Evolutionary conservation across 495 filamentous ascomycete genomes (phyloP).

Genomic region (Penicillium antarcticum): DNA sequence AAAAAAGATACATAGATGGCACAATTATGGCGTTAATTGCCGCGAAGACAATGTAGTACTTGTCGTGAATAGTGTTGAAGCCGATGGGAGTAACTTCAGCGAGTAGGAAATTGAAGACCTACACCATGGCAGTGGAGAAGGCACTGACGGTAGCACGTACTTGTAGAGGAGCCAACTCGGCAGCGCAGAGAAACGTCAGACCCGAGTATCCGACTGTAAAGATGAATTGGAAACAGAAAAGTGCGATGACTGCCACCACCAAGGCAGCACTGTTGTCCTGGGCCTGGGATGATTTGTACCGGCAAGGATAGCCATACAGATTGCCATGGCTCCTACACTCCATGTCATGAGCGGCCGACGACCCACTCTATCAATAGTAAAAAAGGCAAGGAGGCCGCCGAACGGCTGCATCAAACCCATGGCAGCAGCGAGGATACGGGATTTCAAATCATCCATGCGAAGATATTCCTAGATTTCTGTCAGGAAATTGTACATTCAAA

Average conservation of each 20-base stretch:
- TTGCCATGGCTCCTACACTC: conserved; percentile 51
- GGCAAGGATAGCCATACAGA: conserved; percentile 56
- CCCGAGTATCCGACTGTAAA: conserved; percentile 59
- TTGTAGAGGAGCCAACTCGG: conserved; percentile 64
- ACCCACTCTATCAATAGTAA: conserved; percentile 72
- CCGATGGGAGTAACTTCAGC: conserved; percentile 42
- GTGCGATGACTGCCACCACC: conserved; percentile 37
- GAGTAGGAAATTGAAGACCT: conserved; percentile 51
- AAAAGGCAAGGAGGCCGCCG: conserved; percentile 70
- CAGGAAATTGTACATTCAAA: conserved; percentile 11
- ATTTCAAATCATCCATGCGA: conserved; percentile 66
- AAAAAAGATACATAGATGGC: conserved; percentile 52
- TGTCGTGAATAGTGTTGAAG: conserved; percentile 40
- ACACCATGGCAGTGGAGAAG: conserved; percentile 59
- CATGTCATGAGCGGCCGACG: conserved; percentile 63
- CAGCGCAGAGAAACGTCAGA: conserved; percentile 59
- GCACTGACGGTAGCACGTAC: conserved; percentile 66
- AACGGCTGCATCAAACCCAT: conserved; percentile 75
- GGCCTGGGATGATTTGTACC: conserved; percentile 39
- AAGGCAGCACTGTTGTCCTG: conserved; percentile 32
- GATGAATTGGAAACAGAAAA: conserved; percentile 42
- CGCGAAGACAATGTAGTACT: conserved; percentile 50
- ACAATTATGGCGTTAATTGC: conserved; percentile 45
- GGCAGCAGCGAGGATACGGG: conserved; percentile 72
- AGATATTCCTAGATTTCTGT: conserved; percentile 51